Evolutionary conservation across 1,139 yeast species (phyloP), one percentile per base, ranked within the genome.

Genomic region (Kodamaea alishanica): DNA sequence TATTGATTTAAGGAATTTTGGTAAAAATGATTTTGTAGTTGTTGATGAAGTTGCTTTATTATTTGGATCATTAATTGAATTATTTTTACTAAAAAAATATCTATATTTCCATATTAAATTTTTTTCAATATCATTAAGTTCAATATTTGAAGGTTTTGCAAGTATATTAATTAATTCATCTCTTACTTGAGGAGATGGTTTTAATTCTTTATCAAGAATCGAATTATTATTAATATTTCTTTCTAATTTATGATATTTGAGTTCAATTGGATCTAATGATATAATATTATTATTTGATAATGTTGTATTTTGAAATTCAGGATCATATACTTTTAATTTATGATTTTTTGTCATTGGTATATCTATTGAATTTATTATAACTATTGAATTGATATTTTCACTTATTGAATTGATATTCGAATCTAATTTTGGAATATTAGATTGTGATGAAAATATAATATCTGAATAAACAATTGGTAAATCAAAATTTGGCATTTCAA

Each of bases 61-160:
- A 20, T 40, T 44, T 2, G 46, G 38, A n/a, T 43, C 61, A 23
- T 53, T 56, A 23, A 53, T 45, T 2, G 61, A 45, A 42, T 65
- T 56, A 52, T 84, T 85, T 45, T 84, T 80, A 33, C 92, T 77
- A 40, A 90, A 73, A 58, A 83, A 90, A 63, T 87, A 92, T 39
- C 98, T 67, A 60, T 85, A 92, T 60, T 86, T 86, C 97, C 97
- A 92, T 11, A 94, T 74, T 51, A 89, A 63, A 48, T 89, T 89
- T 65, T 86, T 89, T 49, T 92, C 97, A 54, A 84, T 81, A 39
- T 85, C 90, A 6, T 82, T 75, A 34, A 92, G 67, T 50, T 82
- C 88, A 36, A 86, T 83, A 32, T 88, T 92, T 2, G 96, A 89
- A 1, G 97, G 92, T 50, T 82, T 87, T 27, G 73, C 70, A 38